A percentile compares a stretch with the other conserved stretches of the same genome.
These are phyloP conservation scores for Pecoramyces ruminantium DNA, from an alignment of 192 early-diverging fungal genomes.

Conservation along the genomic window DNA sequence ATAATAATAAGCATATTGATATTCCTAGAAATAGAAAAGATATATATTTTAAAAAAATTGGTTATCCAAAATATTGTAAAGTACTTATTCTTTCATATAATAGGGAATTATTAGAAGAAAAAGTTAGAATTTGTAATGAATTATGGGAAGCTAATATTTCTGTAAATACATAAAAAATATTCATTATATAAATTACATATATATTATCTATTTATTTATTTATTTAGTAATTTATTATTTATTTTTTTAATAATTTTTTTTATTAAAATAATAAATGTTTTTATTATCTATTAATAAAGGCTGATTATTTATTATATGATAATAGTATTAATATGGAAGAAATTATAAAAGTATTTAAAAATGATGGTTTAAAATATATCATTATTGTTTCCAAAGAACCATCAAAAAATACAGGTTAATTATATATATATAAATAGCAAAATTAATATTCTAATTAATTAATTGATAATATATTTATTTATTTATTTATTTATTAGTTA, in stretches of 20 bases:
- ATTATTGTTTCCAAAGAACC: no score
- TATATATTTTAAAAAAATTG: background rate
- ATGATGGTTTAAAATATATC: background rate
- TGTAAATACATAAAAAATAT: background rate
- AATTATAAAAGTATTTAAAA: background rate
- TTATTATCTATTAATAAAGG: background rate
- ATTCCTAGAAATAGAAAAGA: background rate
- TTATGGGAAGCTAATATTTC: background rate
- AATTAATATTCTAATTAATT: no score
- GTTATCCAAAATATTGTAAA: background rate
- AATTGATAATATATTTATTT: no score
- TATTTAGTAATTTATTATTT: no score
- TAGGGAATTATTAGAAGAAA: background rate
- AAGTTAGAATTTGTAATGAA: background rate
- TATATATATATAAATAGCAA: no score
- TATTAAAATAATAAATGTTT: background rate
- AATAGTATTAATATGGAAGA: background rate
- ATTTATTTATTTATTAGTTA: no score
- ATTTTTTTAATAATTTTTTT: background rate
- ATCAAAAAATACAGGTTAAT: no score
- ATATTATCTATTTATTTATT: no score
- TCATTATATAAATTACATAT: no score
- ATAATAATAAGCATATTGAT: background rate
- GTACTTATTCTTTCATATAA: background rate
- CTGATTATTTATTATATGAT: background rate